Percentiles rank a stretch among this genome's conserved stretches.
phyloP scores from a whole-genome alignment of 305 asterid genomes.

The Fraxinus paxiana region DNA sequence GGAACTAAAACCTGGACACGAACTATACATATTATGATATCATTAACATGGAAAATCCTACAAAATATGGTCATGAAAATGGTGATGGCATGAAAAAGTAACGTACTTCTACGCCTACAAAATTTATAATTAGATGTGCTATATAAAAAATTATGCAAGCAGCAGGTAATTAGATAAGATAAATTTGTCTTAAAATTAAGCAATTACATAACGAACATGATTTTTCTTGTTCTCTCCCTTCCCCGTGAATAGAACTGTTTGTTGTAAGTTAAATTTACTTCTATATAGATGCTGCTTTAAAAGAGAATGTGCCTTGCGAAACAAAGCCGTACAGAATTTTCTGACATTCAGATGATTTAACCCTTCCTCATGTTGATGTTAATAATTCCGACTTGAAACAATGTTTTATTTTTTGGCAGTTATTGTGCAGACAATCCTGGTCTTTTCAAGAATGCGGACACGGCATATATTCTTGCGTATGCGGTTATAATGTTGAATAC shows the following conservation, averaged over 20 bases:
- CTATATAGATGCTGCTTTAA: conserved; percentile 15
- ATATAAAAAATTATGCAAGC: background rate
- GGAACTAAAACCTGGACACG: background rate
- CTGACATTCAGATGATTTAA: conserved; percentile 7
- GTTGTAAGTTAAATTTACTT: background rate
- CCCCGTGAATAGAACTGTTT: background rate
- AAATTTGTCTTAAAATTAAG: background rate
- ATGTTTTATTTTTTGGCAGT: conserved; percentile 47
- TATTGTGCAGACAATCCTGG: conserved; percentile 95
- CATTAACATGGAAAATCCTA: conserved; percentile 12
- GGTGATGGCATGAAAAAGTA: background rate
- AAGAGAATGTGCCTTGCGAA: background rate
- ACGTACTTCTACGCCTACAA: background rate
- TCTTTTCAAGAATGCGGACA: conserved; percentile 94
- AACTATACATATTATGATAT: background rate
- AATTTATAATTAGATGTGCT: background rate
- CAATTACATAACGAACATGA: background rate
- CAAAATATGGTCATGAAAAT: conserved; percentile 16
- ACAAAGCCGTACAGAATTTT: conserved; percentile 13
- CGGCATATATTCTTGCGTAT: conserved; percentile 98
- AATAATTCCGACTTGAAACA: conserved; percentile 19
- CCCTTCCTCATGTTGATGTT: conserved; percentile 2
- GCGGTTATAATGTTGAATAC: conserved; percentile 99
- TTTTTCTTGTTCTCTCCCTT: background rate
- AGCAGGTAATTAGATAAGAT: background rate